Evolutionary conservation across 1,139 yeast genomes (phyloP).

Genomic region (Taphrina sp.): DNA sequence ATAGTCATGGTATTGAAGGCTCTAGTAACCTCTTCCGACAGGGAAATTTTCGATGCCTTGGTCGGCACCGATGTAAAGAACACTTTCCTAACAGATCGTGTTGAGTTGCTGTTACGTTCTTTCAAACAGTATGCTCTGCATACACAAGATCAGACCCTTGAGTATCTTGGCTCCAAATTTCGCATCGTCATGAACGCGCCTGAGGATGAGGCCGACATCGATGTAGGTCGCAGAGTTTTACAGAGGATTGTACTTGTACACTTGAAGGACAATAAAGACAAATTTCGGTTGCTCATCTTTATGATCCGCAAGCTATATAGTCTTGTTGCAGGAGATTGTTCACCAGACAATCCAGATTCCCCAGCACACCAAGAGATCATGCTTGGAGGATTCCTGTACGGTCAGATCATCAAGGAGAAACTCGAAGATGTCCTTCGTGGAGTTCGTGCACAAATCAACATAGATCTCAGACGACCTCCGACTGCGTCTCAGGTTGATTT

Average conservation of each 20-base stretch:
- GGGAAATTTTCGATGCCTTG: conserved; percentile 93
- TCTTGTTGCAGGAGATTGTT: conserved; percentile 92
- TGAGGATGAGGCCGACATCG: conserved; percentile 81
- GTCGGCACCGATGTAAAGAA: conserved; percentile 83
- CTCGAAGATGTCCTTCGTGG: conserved; percentile 84
- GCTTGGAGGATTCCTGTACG: conserved; percentile 92
- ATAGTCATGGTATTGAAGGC: conserved; percentile 92
- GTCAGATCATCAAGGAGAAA: conserved; percentile 95
- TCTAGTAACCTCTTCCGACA: conserved; percentile 81
- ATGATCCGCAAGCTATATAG: conserved; percentile 95
- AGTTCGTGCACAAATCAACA: conserved; percentile 68
- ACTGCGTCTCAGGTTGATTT: conserved; percentile 75
- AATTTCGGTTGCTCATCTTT: conserved; percentile 79
- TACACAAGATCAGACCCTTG: conserved; percentile 82
- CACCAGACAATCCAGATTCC: conserved; percentile 98
- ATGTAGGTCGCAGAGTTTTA: conserved; percentile 84
- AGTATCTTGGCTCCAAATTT: conserved; percentile 92
- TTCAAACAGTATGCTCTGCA: conserved; percentile 77
- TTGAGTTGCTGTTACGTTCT: conserved; percentile 84
- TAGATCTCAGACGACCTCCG: conserved; percentile 65
- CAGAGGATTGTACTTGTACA: conserved; percentile 86
- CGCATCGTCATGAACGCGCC: conserved; percentile 89
- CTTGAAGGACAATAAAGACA: conserved; percentile 66
- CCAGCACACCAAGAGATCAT: conserved; percentile 97
- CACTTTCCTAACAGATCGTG: conserved; percentile 95